A percentile compares a stretch with the other conserved stretches of the same genome.
Conservation (phyloP, 441 rosid genomes). For the Rhodomyrtus psidioides region DNA sequence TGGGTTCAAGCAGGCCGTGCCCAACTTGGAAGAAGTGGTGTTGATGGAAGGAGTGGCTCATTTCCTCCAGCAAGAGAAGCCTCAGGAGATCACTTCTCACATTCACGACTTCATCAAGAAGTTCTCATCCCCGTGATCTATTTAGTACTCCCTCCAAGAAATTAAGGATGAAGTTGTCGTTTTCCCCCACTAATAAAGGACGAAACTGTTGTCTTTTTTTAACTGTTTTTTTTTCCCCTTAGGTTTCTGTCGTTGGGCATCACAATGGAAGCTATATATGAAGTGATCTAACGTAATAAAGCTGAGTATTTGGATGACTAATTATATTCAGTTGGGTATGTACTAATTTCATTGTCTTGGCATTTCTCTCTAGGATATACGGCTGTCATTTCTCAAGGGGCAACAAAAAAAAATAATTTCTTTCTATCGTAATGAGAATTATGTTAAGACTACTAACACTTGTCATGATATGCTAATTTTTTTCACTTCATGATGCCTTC, state of each 20-base stretch:
- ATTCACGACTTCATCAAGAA: slow-evolving; percentile 62
- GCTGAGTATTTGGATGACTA: not conserved
- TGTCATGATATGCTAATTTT: too few species aligned
- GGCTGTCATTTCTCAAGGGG: too few species aligned
- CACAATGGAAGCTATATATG: not conserved
- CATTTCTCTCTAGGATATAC: too few species aligned
- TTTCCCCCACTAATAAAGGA: not conserved
- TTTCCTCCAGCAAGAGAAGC: slow-evolving; percentile 62
- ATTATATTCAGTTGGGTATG: not conserved
- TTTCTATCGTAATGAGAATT: too few species aligned
- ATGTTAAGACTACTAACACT: too few species aligned
- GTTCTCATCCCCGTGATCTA: slow-evolving; percentile 15
- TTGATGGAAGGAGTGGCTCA: slow-evolving; percentile 79
- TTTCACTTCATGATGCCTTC: too few species aligned
- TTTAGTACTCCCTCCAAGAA: not conserved
- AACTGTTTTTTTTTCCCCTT: not conserved
- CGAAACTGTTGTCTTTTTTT: not conserved
- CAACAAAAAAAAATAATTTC: too few species aligned
- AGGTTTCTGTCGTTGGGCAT: not conserved
- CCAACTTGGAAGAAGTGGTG: slow-evolving; percentile 61
- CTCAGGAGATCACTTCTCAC: slow-evolving; percentile 55
- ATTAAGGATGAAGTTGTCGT: not conserved
- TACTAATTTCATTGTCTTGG: not conserved
- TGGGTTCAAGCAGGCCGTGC: slow-evolving; percentile 53
- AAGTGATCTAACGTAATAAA: not conserved